Evolutionary conservation across 225 moss, liverwort and hornwort genomes (phyloP).

Genomic region (Physcomitrellopsis africana): DNA sequence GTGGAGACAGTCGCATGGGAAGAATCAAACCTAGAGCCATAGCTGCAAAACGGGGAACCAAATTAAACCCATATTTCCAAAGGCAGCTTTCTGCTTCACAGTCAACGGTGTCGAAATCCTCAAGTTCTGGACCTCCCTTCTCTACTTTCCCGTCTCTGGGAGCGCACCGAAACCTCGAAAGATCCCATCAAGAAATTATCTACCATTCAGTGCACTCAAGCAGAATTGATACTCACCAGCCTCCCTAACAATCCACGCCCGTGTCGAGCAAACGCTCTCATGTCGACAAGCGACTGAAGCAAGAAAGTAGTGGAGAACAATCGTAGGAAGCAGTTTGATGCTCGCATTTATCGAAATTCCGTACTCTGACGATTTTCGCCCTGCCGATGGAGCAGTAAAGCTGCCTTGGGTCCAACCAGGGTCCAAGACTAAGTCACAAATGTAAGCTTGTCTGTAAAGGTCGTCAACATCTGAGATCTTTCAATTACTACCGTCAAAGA

Average conservation of each 20-base stretch:
- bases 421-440: constrained; percentile 6
- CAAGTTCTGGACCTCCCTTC: constrained; percentile 32
- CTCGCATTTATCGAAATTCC: too few species aligned
- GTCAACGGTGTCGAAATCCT: not conserved
- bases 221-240: not conserved
- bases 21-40: too few species aligned
- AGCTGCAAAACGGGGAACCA: too few species aligned
- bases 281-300: too few species aligned
- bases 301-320: too few species aligned
- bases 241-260: constrained; percentile 1
- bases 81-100: not conserved
- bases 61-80: too few species aligned
- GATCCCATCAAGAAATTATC: not conserved
- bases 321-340: too few species aligned
- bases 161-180: not conserved
- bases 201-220: too few species aligned
- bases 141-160: not conserved
- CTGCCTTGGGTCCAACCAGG: not conserved
- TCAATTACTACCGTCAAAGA: constrained; percentile 11
- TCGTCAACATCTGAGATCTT: constrained; percentile 24
- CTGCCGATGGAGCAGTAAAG: too few species aligned
- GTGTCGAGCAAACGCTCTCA: not conserved
- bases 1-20: not conserved
- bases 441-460: constrained; percentile 10
- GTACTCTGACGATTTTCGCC: not conserved